Evolutionary conservation across 306 rosid genomes (phyloP), one percentile per base, ranked within the genome.

Genomic region (Trifolium pratense): DNA sequence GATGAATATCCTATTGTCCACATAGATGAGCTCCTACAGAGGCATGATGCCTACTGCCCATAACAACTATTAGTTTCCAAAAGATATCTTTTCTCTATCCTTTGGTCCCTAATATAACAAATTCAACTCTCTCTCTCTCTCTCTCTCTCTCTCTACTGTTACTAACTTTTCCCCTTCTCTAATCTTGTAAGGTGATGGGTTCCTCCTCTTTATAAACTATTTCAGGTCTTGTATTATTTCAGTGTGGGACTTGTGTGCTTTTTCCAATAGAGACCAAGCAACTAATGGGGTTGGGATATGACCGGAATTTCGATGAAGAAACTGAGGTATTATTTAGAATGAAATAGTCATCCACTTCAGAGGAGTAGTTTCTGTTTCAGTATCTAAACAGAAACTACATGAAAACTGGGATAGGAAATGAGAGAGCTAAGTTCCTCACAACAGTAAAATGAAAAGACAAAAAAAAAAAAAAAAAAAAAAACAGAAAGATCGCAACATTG

Each of bases 351-450:
- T 32, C 36, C 17, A 14, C 36, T 29, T 26, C 39, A 58, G 39
- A 58, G 65, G 57, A 51, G 23, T 51, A 51, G 58, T 18, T 20
- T 18, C 25, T 52, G 58, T 52, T 52, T 6, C 58, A 52, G 58
- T 18, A 52, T 52, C 10, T 5, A 17, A 49, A 49, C 21, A 49
- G 7, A 15, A 49, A 15, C 9, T 49, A 49, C 10, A 16, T 49
- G 20, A 16, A 51, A 18, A 52, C 58, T 52, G 10, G 58, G 17
- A 18, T 52, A 17, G 58, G 21, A 52, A 51, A 17, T 17, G 57
- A 23, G 57, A 23, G 57, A 51, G 57, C 25, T 25, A 51, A 6
- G 25, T 9, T 17, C 23, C 25, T 51, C 17, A 51, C 23, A 16
- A 51, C 7, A 9, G 18, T 58, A 58, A 58, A 25, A 5, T 26